phyloP scores from a whole-genome alignment of 768 basidiomycete genomes.

The Trametes elegans region DNA sequence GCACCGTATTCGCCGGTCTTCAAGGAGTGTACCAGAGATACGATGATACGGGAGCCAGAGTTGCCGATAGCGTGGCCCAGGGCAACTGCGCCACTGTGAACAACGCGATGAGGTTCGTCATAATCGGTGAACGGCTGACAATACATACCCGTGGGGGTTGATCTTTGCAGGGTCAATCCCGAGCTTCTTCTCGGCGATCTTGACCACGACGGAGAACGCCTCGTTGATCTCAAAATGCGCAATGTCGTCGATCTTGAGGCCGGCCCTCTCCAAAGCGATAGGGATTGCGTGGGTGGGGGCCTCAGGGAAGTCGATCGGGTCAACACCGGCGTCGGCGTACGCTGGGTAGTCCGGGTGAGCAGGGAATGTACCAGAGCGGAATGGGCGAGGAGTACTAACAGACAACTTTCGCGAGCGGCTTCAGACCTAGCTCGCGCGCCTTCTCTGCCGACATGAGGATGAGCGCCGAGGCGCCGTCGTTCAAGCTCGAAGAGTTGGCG shows the following conservation, averaged over 20 bases:
- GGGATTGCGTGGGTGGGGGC: slow-evolving; percentile 94
- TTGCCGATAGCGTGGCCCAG: slow-evolving; percentile 96
- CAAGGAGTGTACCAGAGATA: slow-evolving; percentile 88
- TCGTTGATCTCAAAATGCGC: slow-evolving; percentile 96
- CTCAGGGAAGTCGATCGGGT: slow-evolving; percentile 95
- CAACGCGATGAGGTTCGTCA: slow-evolving; percentile 21
- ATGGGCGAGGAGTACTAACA: slow-evolving; percentile 55
- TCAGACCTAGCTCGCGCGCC: slow-evolving; percentile 86
- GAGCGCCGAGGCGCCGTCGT: slow-evolving; percentile 95
- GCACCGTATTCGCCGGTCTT: slow-evolving; percentile 92
- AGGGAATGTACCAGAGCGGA: neutral
- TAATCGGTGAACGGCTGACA: neutral
- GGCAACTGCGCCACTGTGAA: slow-evolving; percentile 86
- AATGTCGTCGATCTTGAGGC: slow-evolving; percentile 79
- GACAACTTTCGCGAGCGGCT: slow-evolving; percentile 90
- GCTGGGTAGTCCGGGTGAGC: slow-evolving; percentile 45
- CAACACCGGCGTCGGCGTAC: slow-evolving; percentile 95
- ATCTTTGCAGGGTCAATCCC: slow-evolving; percentile 83
- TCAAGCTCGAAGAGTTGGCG: slow-evolving; percentile 92
- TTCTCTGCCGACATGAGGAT: slow-evolving; percentile 94
- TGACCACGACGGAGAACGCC: slow-evolving; percentile 93
- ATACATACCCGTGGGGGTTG: slow-evolving; percentile 79
- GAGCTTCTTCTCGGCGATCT: slow-evolving; percentile 87
- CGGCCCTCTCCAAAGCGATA: slow-evolving; percentile 81
- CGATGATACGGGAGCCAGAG: slow-evolving; percentile 92